Conservation (phyloP, 148 eudicot genomes). For the Amaranthus hypochondriacus region DNA sequence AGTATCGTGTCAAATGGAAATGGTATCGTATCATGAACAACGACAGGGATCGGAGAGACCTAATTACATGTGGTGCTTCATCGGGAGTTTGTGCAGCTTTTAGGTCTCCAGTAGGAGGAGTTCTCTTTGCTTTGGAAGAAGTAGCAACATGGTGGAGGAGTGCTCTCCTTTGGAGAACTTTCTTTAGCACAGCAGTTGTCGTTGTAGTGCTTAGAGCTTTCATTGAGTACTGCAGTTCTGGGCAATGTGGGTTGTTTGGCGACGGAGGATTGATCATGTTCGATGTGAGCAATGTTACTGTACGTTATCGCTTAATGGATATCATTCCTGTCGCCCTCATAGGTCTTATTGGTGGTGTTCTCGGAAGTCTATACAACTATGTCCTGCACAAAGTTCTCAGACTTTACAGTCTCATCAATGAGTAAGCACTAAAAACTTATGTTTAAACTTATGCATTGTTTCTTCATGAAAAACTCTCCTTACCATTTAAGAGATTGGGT, state of each 20-base stretch:
- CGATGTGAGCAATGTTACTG: slow-evolving; percentile 65
- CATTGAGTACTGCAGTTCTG: slow-evolving; percentile 58
- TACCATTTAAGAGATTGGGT: too few relatives aligned
- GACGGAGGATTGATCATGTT: slow-evolving; percentile 80
- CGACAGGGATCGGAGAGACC: slow-evolving; percentile 75
- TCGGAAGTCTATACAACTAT: slow-evolving; percentile 82
- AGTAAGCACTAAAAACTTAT: slow-evolving; percentile 41
- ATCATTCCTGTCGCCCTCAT: slow-evolving; percentile 50
- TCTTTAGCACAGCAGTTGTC: slow-evolving; percentile 88
- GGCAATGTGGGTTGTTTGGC: slow-evolving; percentile 77
- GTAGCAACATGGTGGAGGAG: slow-evolving; percentile 98
- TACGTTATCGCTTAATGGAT: slow-evolving; percentile 54
- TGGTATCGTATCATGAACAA: slow-evolving; percentile 87
- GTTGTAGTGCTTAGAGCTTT: slow-evolving; percentile 76
- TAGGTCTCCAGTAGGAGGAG: slow-evolving; percentile 83
- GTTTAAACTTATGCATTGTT: not conserved
- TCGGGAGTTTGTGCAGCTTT: slow-evolving; percentile 92
- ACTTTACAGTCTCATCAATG: slow-evolving; percentile 68
- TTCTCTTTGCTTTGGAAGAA: slow-evolving; percentile 84
- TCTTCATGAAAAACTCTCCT: too few relatives aligned
- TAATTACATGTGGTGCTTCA: slow-evolving; percentile 83
- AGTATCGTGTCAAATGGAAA: slow-evolving; percentile 65
- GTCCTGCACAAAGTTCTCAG: slow-evolving; percentile 71
- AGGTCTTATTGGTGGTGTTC: slow-evolving; percentile 71
- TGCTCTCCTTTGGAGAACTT: slow-evolving; percentile 90